Conservation (phyloP, 2,329 filamentous ascomycete genomes). For the Neopestalotiopsis rosae region DNA sequence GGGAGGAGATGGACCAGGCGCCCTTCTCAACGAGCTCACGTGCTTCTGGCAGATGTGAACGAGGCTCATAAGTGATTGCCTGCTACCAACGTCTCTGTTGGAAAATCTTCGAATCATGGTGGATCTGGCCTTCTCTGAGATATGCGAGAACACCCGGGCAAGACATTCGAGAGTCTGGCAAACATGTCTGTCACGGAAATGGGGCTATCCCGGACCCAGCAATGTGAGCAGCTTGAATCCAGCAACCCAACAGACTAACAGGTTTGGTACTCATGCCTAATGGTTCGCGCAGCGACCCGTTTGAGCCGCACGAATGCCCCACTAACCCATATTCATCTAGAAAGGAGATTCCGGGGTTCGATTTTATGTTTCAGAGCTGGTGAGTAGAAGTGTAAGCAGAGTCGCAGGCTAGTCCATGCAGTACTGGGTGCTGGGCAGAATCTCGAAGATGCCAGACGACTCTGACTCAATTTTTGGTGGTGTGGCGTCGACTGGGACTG, state of each 20-base stretch:
- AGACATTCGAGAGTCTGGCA: slow-evolving; percentile 24
- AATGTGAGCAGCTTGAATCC: slow-evolving; percentile 23
- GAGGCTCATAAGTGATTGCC: not conserved
- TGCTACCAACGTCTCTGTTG: slow-evolving; percentile 5
- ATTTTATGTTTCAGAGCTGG: slow-evolving; percentile 18
- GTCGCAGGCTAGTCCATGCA: not conserved
- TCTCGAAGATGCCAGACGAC: not conserved
- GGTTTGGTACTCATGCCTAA: slow-evolving; percentile 21
- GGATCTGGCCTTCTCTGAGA: not conserved
- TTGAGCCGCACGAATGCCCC: slow-evolving; percentile 21
- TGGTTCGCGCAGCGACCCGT: slow-evolving; percentile 23
- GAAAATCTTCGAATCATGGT: not conserved
- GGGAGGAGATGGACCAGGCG: not conserved
- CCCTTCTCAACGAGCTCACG: slow-evolving; percentile 15
- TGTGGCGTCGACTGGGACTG: not conserved
- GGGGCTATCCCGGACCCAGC: slow-evolving; percentile 17
- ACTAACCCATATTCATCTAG: slow-evolving; percentile 7
- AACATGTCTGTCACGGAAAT: slow-evolving; percentile 18
- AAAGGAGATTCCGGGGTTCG: slow-evolving; percentile 19
- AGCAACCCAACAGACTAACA: slow-evolving; percentile 14
- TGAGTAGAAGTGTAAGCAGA: not conserved
- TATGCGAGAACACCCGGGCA: slow-evolving; percentile 11
- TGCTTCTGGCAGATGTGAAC: not conserved
- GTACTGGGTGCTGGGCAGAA: not conserved
- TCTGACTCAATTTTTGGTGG: slow-evolving; percentile 6